Evolutionary conservation across 345 rosid species (phyloP), one percentile per base, ranked within the genome.

Genomic region (Lepidium aucheri): DNA sequence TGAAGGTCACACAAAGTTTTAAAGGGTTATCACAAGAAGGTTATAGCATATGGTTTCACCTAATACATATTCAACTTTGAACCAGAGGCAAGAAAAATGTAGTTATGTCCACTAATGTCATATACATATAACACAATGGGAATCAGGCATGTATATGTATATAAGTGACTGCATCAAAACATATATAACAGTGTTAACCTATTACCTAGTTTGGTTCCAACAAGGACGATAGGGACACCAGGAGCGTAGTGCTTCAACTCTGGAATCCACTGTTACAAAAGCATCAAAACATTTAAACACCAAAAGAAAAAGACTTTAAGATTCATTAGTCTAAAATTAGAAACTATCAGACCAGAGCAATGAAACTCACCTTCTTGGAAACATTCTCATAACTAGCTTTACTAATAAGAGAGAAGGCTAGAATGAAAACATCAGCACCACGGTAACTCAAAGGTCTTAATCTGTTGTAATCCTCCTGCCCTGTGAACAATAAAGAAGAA

Each of bases 331-430:
- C 43, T 2, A 53, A 47, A 46, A 14, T 7, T 5, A 34, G 20
- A 50, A 60, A 62, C 13, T 33, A 13, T 3, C 7, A 28, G 17
- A 35, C 35, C 10, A 30, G 4, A 4, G 15, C 1, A 3, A 8
- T 3, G 49, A 34, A 18, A 14, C 53, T 12, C 24, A 87, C 98
- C 89, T 93, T 93, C 76, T 93, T 93, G 63, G 96, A 81, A 8
- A 90, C 90, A 77, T 93, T 93, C 76, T 93, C 98, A 74, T 93
- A 90, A 77, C 98, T 90, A 69, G 98, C 98, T 79, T 86, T 93
- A 83, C 97, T 93, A 76, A 93, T 88, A 20, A 93, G 88, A 65
- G 98, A 90, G 66, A 93, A 90, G 28, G 96, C 96, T 50, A 93
- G 83, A 28, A 93, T 83, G 76, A 93, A 93, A 61, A 93, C 96